Evolutionary conservation across 1,284 basidiomycete species (phyloP).

Genomic region (Irpex sp.): DNA sequence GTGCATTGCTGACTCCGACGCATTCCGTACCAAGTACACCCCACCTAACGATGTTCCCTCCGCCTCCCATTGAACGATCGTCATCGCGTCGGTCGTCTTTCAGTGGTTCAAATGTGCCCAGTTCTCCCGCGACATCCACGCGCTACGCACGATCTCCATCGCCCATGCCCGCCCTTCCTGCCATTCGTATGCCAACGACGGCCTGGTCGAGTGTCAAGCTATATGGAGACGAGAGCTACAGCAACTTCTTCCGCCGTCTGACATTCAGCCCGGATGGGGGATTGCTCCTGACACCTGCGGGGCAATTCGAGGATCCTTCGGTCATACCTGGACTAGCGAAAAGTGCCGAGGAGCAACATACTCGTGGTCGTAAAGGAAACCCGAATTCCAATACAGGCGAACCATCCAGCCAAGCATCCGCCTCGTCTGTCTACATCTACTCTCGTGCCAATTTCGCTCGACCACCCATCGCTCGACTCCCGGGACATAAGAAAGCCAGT

Average conservation of each 20-base stretch:
- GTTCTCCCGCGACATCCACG: slow-evolving; percentile 61
- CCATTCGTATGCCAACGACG: slow-evolving; percentile 62
- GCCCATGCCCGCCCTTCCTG: slow-evolving; percentile 87
- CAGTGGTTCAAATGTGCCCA: slow-evolving; percentile 75
- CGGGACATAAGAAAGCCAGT: slow-evolving; percentile 94
- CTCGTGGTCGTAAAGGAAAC: slow-evolving; percentile 52
- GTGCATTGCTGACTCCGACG: slow-evolving; percentile 60
- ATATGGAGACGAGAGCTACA: slow-evolving; percentile 95
- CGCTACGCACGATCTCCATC: slow-evolving; percentile 84
- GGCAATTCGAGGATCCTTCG: slow-evolving; percentile 91
- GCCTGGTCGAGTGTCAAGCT: slow-evolving; percentile 60
- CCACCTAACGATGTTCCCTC: slow-evolving; percentile 68
- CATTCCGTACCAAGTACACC: slow-evolving; percentile 56
- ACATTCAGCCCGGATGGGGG: slow-evolving; percentile 95
- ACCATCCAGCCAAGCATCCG: slow-evolving; percentile 27
- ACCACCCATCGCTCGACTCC: slow-evolving; percentile 90
- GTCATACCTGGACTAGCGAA: slow-evolving; percentile 42
- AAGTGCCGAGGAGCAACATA: slow-evolving; percentile 38
- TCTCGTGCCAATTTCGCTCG: slow-evolving; percentile 90
- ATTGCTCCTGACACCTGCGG: slow-evolving; percentile 91
- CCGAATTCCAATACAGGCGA: slow-evolving; percentile 35
- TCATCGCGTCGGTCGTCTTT: slow-evolving; percentile 87
- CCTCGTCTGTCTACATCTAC: slow-evolving; percentile 90
- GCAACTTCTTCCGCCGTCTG: slow-evolving; percentile 93
- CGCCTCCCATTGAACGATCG: slow-evolving; percentile 59